Evolutionary conservation across 768 basidiomycete species (phyloP).

Genomic region (Tulasnella sp.): DNA sequence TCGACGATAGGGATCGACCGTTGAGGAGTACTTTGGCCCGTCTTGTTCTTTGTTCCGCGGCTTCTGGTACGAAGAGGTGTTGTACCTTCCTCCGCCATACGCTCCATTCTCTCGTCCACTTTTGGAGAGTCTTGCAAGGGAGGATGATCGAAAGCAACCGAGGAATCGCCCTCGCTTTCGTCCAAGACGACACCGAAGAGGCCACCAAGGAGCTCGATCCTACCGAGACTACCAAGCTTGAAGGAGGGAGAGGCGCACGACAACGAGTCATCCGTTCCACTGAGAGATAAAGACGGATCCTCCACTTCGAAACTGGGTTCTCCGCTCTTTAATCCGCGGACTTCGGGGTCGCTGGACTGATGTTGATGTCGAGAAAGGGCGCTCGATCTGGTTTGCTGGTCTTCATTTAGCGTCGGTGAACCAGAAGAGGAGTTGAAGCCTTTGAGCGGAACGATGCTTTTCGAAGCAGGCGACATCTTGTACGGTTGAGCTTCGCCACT

Average conservation of each 20-base stretch:
- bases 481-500: not conserved
- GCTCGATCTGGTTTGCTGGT: not conserved
- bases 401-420: not conserved
- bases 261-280: not conserved
- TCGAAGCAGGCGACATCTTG: not conserved
- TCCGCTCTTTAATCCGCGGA: not conserved
- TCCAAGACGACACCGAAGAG: not conserved
- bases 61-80: not conserved
- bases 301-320: not conserved
- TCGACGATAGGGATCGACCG: not conserved
- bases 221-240: not conserved
- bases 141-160: not conserved
- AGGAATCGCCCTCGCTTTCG: not conserved
- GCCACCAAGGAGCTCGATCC: not conserved
- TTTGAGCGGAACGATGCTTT: not conserved
- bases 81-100: not conserved
- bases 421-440: not conserved
- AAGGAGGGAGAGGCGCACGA: not conserved
- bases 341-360: not conserved
- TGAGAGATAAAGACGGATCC: not conserved
- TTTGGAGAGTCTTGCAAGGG: not conserved
- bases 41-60: not conserved
- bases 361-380: not conserved
- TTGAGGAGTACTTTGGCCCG: not conserved
- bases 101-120: not conserved